Percentiles rank a stretch among this genome's conserved stretches.
Evolutionary conservation across 1,284 basidiomycete species (phyloP).

Genomic region (Rhodotorula sp.): DNA sequence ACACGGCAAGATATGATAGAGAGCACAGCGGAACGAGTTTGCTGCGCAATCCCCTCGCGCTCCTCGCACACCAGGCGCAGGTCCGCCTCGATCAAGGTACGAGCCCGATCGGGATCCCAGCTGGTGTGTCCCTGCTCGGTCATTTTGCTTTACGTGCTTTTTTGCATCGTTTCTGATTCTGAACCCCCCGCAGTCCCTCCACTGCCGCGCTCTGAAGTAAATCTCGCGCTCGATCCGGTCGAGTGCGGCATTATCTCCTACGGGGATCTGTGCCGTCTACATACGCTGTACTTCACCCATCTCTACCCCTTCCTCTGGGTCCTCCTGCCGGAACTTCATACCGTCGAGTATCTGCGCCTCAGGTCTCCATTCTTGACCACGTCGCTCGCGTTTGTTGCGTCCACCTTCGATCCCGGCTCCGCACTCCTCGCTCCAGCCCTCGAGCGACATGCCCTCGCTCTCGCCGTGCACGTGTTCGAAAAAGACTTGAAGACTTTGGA

Average conservation of each 20-base stretch:
- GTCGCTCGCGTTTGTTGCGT: slow-evolving; percentile 10
- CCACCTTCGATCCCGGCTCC: slow-evolving; percentile 18
- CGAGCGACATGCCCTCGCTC: slow-evolving; percentile 5
- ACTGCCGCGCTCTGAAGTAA: slow-evolving; percentile 6
- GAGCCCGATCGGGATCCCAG: not conserved
- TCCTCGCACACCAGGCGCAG: not conserved
- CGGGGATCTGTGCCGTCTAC: slow-evolving; percentile 18
- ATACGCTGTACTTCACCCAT: slow-evolving; percentile 22
- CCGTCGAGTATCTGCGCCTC: slow-evolving; percentile 24
- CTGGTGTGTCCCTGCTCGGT: slow-evolving; percentile 1
- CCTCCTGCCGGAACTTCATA: slow-evolving; percentile 26
- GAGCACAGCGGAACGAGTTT: not conserved
- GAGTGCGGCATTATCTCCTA: slow-evolving; percentile 11
- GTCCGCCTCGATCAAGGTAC: no score
- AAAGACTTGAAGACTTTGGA: slow-evolving; percentile 27
- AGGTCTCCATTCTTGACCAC: slow-evolving; percentile 33
- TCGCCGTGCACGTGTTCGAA: slow-evolving; percentile 13
- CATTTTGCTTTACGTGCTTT: no score
- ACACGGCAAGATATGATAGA: no score
- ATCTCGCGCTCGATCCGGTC: slow-evolving; percentile 24
- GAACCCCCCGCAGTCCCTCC: slow-evolving; percentile 10
- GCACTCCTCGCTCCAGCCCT: slow-evolving; percentile 10
- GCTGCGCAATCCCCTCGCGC: not conserved
- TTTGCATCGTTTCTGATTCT: not conserved
- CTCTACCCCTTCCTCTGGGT: slow-evolving; percentile 22